Base-by-base conservation (phyloP, 139 green algal genomes). In the Chlamydomonas schloesseri region DNA sequence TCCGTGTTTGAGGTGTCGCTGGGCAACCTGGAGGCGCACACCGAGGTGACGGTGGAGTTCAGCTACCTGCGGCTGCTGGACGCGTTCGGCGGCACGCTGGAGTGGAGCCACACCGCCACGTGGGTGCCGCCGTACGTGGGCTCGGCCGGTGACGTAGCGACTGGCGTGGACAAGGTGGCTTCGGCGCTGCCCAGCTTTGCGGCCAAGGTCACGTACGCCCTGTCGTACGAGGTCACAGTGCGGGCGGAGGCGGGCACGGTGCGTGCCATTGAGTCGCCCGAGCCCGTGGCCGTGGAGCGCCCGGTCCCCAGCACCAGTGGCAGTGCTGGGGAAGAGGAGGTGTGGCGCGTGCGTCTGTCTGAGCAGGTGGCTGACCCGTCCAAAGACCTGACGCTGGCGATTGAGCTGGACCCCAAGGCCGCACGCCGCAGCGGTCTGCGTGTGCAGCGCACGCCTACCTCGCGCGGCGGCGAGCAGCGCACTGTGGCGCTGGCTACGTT, bases 61-160 rank as follows among this genome's bases (percentile, higher is more conserved):
- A 65, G 31, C 20, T 92, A 92, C 81, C 71, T 92, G 73, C 84
- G 80, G 34, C 36, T 88, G 73, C 81, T 92, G 37, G 74, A 90
- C 74, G 33, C 28, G 4, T 72, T 89, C 47, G 81, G 47, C 23
- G 81, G 62, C 46, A 42, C 83, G 24, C 67, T 92, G n/a, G 89
- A 92, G 75, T 90, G 72, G 34, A 31, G n/a, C 20, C 89, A 92
- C 84, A 83, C 80, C 47, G 89, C 89, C 29, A 90, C 89, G 3
- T 92, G 89, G 89, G 77, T 84, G 57, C 89, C 89, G 2, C 84
- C 89, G 17, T 92, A 92, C 62, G 28, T 83, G 26, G 71, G 57
- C 29, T 65, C 75, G 1, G 57, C 53, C 8, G 78, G 78, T 0
- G 78, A 84, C 78, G 20, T 24, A 42, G 53, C 57, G 33, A 18